Evolutionary conservation across 2,329 filamentous ascomycete genomes (phyloP).

Genomic region (Calonectria pseudoreteaudii): DNA sequence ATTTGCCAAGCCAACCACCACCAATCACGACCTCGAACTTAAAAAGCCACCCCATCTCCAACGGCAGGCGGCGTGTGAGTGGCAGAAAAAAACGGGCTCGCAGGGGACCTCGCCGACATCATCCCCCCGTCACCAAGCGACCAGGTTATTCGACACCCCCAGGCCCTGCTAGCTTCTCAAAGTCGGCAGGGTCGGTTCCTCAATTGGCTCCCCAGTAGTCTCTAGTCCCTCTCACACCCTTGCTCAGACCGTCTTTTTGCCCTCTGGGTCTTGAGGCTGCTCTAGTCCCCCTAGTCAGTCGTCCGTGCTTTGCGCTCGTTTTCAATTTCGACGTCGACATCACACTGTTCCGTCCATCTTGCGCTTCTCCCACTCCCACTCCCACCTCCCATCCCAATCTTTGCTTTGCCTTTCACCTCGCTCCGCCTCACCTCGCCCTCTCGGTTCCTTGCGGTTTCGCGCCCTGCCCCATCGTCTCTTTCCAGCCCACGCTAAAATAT

Average conservation of each 20-base stretch:
- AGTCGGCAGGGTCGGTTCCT: slow-evolving; percentile 44
- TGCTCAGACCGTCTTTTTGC: slow-evolving; percentile 45
- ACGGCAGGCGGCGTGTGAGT: slow-evolving; percentile 34
- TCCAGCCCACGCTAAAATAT: no score
- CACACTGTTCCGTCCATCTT: slow-evolving; percentile 40
- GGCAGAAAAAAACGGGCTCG: slow-evolving; percentile 42
- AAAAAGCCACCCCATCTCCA: slow-evolving; percentile 26
- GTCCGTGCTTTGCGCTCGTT: slow-evolving; percentile 14
- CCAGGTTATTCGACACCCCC: slow-evolving; percentile 41
- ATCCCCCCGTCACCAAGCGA: slow-evolving; percentile 40
- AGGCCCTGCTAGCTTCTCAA: slow-evolving; percentile 44
- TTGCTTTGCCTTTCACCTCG: slow-evolving; percentile 32
- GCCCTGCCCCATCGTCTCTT: slow-evolving; percentile 43
- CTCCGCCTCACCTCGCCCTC: slow-evolving; percentile 24
- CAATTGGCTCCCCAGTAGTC: slow-evolving; percentile 43
- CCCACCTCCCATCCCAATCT: slow-evolving; percentile 17
- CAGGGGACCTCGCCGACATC: slow-evolving; percentile 43
- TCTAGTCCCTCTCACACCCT: slow-evolving; percentile 38
- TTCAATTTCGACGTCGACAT: slow-evolving; percentile 43
- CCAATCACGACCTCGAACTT: no score
- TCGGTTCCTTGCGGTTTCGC: slow-evolving; percentile 35
- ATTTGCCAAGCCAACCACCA: no score
- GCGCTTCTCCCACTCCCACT: slow-evolving; percentile 33
- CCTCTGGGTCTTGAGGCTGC: slow-evolving; percentile 38
- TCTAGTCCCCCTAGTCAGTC: slow-evolving; percentile 10